Conservation (phyloP, 2,329 filamentous ascomycete species). For the Coleophoma eucalyptorum region DNA sequence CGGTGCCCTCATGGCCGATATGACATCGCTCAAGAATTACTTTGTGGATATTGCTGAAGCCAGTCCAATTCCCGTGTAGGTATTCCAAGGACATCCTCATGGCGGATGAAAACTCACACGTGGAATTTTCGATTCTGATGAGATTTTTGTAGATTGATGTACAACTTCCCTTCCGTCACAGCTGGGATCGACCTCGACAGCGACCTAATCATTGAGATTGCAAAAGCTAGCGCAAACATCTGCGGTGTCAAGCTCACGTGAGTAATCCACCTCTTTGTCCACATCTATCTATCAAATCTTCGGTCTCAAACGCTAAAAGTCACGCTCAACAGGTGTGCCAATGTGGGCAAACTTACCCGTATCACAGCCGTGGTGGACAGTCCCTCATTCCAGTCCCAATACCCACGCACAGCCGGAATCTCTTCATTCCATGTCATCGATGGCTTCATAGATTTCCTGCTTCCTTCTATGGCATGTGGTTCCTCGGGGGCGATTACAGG, state of each 20-base stretch:
- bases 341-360: slow-evolving; percentile 17
- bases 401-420: slow-evolving; percentile 4
- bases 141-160: slow-evolving; percentile 7
- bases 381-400: slow-evolving; percentile 5
- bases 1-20: slow-evolving; percentile 5
- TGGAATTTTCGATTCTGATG: too few species aligned
- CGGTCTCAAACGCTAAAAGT: too few species aligned
- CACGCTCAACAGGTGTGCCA: slow-evolving; percentile 7
- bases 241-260: slow-evolving; percentile 16
- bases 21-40: slow-evolving; percentile 15
- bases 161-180: slow-evolving; percentile 19
- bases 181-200: slow-evolving; percentile 19
- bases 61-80: slow-evolving; percentile 15
- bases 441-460: slow-evolving; percentile 24
- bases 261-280: too few species aligned
- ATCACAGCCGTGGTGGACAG: slow-evolving; percentile 13
- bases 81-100: too few species aligned
- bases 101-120: too few species aligned
- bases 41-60: slow-evolving; percentile 17
- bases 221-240: slow-evolving; percentile 15
- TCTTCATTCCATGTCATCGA: slow-evolving; percentile 18
- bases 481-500: slow-evolving; percentile 10
- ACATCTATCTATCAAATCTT: too few species aligned
- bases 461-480: slow-evolving; percentile 20
- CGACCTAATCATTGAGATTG: slow-evolving; percentile 16